A percentile compares a stretch with the other conserved stretches of the same genome.
Conservation (phyloP, 176 grass and related monocot species). For the Hordeum marinum region DNA sequence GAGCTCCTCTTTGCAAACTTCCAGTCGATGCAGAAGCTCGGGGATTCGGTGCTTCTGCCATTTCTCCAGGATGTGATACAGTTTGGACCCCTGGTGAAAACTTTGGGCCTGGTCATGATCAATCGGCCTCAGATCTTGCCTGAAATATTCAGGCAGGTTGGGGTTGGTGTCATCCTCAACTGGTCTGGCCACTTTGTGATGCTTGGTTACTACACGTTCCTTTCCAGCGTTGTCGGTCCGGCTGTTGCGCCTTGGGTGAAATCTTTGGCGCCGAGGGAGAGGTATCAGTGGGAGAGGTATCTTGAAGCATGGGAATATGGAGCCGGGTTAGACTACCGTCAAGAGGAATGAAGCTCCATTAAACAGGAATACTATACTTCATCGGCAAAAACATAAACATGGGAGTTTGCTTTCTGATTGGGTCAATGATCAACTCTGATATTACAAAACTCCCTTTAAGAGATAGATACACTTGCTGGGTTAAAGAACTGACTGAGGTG, state of each 20-base stretch:
- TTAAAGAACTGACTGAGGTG: not conserved
- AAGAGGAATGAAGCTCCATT: constrained; percentile 32
- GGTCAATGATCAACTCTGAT: not conserved
- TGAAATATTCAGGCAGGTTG: constrained; percentile 94
- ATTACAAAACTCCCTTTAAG: not conserved
- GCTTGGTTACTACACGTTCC: constrained; percentile 88
- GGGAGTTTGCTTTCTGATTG: not conserved
- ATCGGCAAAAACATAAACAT: not conserved
- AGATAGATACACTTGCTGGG: not conserved
- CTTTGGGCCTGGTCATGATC: constrained; percentile 79
- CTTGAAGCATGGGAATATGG: constrained; percentile 98
- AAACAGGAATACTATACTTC: not conserved
- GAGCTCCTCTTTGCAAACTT: constrained; percentile 96
- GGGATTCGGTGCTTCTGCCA: constrained; percentile 66
- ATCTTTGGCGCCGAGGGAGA: constrained; percentile 51
- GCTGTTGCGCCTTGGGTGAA: constrained; percentile 52
- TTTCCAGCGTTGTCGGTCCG: constrained; percentile 63
- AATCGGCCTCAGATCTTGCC: constrained; percentile 68
- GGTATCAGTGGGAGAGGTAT: constrained; percentile 70
- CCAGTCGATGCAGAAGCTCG: constrained; percentile 92
- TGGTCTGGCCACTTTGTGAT: constrained; percentile 90
- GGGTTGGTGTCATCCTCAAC: constrained; percentile 71
- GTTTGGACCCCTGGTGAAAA: constrained; percentile 81
- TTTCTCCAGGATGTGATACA: constrained; percentile 99
- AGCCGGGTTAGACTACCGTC: constrained; percentile 84